These are phyloP conservation scores for Theobroma cacao DNA, from an alignment of 345 rosid species.

Conservation along the genomic window DNA sequence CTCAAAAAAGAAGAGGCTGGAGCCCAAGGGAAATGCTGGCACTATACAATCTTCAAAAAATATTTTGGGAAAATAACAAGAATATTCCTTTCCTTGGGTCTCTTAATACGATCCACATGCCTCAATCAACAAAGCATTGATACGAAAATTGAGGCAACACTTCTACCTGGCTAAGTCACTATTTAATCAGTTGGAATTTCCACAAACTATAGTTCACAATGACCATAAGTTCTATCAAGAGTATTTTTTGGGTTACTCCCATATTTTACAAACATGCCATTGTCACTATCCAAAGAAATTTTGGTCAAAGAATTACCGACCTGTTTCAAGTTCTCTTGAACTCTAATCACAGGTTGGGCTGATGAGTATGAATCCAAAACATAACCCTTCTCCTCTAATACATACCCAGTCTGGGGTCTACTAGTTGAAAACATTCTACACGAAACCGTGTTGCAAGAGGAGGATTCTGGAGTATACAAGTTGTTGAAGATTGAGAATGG, in stretches of 20 bases:
- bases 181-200: slow-evolving; percentile 20
- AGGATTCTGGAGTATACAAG: slow-evolving; percentile 34
- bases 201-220: slow-evolving; percentile 28
- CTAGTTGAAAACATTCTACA: slow-evolving; percentile 53
- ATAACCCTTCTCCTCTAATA: slow-evolving; percentile 44
- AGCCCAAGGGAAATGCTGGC: slow-evolving; percentile 2
- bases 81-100: slow-evolving; percentile 18
- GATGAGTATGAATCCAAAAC: slow-evolving; percentile 37
- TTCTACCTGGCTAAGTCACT: slow-evolving; percentile 23
- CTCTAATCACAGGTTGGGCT: slow-evolving; percentile 20
- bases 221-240: slow-evolving; percentile 39
- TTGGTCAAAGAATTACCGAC: slow-evolving; percentile 27
- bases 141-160: slow-evolving; percentile 32
- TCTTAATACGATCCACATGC: slow-evolving; percentile 16
- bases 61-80: slow-evolving; percentile 12
- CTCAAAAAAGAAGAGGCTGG: background rate
- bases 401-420: slow-evolving; percentile 49
- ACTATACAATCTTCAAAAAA: slow-evolving; percentile 20
- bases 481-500: slow-evolving; percentile 55
- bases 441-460: slow-evolving; percentile 46
- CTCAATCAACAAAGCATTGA: slow-evolving; percentile 34
- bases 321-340: slow-evolving; percentile 21
- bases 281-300: slow-evolving; percentile 25
- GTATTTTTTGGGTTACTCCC: slow-evolving; percentile 37
- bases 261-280: slow-evolving; percentile 39